A percentile compares a stretch with the other conserved stretches of the same genome.
These are phyloP conservation scores for Polygonum maritimum DNA, from an alignment of 148 eudicot species.

Conservation along the genomic window DNA sequence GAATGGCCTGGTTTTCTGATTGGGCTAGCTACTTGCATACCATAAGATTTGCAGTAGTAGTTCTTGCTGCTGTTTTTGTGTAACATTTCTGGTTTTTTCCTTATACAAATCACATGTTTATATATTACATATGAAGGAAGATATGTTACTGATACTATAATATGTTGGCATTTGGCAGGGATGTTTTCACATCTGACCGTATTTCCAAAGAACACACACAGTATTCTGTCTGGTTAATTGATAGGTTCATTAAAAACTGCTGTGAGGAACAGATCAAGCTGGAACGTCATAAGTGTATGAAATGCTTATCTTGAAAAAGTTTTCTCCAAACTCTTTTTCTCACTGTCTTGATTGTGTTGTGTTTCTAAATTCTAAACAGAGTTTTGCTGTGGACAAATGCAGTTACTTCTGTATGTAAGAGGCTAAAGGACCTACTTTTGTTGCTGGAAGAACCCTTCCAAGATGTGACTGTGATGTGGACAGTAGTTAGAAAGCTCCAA, in stretches of 20 bases:
- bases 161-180: slow-evolving; percentile 32
- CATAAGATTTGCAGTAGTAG: not conserved
- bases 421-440: slow-evolving; percentile 71
- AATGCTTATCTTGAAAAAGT: not conserved
- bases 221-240: slow-evolving; percentile 33
- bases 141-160: not conserved
- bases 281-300: slow-evolving; percentile 77
- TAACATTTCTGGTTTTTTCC: not conserved
- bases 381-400: slow-evolving; percentile 15
- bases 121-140: not conserved
- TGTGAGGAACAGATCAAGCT: slow-evolving; percentile 67
- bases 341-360: slow-evolving; percentile 6
- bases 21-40: not conserved
- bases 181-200: slow-evolving; percentile 48
- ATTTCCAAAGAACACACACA: slow-evolving; percentile 45
- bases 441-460: slow-evolving; percentile 58
- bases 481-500: slow-evolving; percentile 60
- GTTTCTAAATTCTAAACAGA: not conserved
- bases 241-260: slow-evolving; percentile 59
- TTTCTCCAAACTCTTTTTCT: not conserved
- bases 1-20: not conserved
- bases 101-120: not conserved
- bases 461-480: slow-evolving; percentile 71
- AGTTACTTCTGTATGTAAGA: slow-evolving; percentile 75
- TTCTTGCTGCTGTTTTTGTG: not conserved